Evolutionary conservation across 2,329 filamentous ascomycete genomes (phyloP), one percentile per base, ranked within the genome.

Genomic region (Diplodia seriata): DNA sequence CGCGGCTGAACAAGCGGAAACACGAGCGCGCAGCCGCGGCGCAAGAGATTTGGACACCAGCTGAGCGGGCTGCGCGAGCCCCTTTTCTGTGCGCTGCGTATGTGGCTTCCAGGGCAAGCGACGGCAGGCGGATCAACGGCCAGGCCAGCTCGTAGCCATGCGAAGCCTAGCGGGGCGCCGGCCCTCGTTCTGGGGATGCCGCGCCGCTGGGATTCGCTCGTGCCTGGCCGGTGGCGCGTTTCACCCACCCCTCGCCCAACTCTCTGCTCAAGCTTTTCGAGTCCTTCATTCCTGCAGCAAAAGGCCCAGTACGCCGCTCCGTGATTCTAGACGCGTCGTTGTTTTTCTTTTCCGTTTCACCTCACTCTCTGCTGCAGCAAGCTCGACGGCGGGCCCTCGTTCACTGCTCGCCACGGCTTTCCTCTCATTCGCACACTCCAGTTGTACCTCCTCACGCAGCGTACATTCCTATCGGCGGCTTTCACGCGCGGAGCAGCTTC

Each of bases 171-270:
- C 47, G 59, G 59, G 18, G 29, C 59, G 59, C 43, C 40, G 40
- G 23, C 23, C 4, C 9, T 18, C 9, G 29, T n/a, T 14, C 43
- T 63, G 43, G 59, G 47, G 59, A 63, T 53, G 59, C 8, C 59
- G 18, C 12, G 23, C 43, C 9, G 23, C 31, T 63, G 43, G 59
- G 59, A 63, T 63, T 63, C 59, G 59, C 59, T 63, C 59, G 59
- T 63, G 59, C 59, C 59, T 63, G 59, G 59, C 4, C 29, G 47
- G 59, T 63, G 59, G 59, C 59, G 59, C 59, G 59, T 63, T 63
- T 63, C 59, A 63, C 23, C 31, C 43, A n/a, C 47, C 59, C 57
- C 40, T 62, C 47, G 59, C 29, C 20, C 59, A 62, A 49, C 5
- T 14, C 11, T 29, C 59, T 63, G 59, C 43, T 62, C 31, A 63